phyloP scores from a whole-genome alignment of 2,329 filamentous ascomycete genomes.

The Sporothrix curviconia region DNA sequence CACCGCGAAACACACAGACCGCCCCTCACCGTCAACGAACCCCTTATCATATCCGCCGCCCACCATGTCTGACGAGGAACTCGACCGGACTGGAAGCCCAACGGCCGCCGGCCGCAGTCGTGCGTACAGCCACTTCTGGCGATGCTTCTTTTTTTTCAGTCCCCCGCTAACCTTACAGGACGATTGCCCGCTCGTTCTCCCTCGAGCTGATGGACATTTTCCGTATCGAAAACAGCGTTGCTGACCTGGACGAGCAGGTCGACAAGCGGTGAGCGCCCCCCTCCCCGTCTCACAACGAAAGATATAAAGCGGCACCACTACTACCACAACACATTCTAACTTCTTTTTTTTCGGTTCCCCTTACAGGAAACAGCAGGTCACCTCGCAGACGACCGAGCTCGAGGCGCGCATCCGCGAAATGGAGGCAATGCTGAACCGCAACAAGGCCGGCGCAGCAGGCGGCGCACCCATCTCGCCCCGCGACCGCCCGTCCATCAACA shows the following conservation, averaged over 20 bases:
- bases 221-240: conserved; percentile 72
- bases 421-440: conserved; percentile 62
- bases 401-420: conserved; percentile 77
- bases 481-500: conserved; percentile 25
- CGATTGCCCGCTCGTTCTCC: conserved; percentile 81
- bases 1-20: not conserved
- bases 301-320: too few species aligned
- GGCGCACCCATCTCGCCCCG: conserved; percentile 3
- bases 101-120: conserved; percentile 72
- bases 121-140: conserved; percentile 40
- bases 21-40: not conserved
- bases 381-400: conserved; percentile 68
- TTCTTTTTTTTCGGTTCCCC: not conserved
- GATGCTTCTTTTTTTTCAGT: not conserved
- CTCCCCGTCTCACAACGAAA: too few species aligned
- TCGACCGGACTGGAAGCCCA: conserved; percentile 78
- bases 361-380: conserved; percentile 70
- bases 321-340: too few species aligned
- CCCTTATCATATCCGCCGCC: conserved; percentile 4
- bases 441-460: not conserved
- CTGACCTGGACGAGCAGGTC: conserved; percentile 67
- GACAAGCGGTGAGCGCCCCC: conserved; percentile 64
- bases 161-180: conserved; percentile 44
- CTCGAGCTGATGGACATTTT: conserved; percentile 82
- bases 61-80: conserved; percentile 54